Conservation (phyloP, 208 protist genomes). For the Crithidia fasciculata region DNA sequence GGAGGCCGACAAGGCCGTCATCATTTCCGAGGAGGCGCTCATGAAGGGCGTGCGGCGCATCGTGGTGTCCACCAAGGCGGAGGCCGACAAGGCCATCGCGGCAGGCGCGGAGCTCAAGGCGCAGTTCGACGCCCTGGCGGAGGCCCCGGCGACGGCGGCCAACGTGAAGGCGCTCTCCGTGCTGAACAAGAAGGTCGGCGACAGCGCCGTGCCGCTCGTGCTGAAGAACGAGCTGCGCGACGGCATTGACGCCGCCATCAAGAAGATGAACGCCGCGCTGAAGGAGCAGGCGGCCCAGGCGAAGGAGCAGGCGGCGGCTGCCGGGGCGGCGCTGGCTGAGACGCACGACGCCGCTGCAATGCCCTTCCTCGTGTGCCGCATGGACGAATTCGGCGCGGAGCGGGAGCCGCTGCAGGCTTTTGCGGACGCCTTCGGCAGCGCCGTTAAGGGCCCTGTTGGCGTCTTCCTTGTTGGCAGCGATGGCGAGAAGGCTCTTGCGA, state of each 20-base stretch:
- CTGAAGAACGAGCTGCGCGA: slow-evolving; percentile 85
- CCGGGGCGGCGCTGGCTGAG: slow-evolving; percentile 59
- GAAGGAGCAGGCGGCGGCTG: slow-evolving; percentile 73
- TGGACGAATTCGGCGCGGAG: slow-evolving; percentile 75
- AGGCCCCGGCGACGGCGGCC: slow-evolving; percentile 43
- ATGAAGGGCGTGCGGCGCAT: slow-evolving; percentile 93
- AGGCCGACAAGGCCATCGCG: slow-evolving; percentile 59
- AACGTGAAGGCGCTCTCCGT: slow-evolving; percentile 89
- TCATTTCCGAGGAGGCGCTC: slow-evolving; percentile 94
- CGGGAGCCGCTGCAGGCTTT: slow-evolving; percentile 87
- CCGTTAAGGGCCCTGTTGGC: slow-evolving; percentile 65
- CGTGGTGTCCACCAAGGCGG: slow-evolving; percentile 76
- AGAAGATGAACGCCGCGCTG: slow-evolving; percentile 64
- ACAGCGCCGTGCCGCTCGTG: slow-evolving; percentile 75
- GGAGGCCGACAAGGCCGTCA: slow-evolving; percentile 90
- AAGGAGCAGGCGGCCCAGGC: slow-evolving; percentile 67
- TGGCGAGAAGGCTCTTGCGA: slow-evolving; percentile 69
- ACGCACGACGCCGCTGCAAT: slow-evolving; percentile 43
- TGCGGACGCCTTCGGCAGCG: slow-evolving; percentile 68
- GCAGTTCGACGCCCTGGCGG: slow-evolving; percentile 58
- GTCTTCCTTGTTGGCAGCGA: slow-evolving; percentile 82
- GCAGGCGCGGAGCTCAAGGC: slow-evolving; percentile 53
- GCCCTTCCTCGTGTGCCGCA: slow-evolving; percentile 59
- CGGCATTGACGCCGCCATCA: slow-evolving; percentile 81
- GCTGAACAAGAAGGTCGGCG: slow-evolving; percentile 90